Evolutionary conservation across 2,329 filamentous ascomycete species (phyloP), one percentile per base, ranked within the genome.

Genomic region (Macrophomina tecta): DNA sequence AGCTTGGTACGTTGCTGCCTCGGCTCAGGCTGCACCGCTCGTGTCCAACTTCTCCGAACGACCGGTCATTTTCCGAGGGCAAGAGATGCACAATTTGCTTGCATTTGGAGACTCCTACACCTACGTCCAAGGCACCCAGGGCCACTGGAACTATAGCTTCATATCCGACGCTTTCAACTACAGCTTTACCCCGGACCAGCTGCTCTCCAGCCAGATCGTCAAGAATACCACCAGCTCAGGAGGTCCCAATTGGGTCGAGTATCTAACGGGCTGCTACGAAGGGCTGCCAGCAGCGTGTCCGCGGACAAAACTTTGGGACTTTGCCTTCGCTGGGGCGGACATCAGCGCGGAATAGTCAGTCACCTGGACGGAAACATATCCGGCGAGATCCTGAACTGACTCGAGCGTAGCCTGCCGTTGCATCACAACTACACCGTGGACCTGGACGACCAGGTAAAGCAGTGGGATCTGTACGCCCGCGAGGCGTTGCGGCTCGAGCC

Each of bases 221-320:
- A 84, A 86, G 49, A 85, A 86, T 46, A 80, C 83, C 69, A 82
- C 79, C 2, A 76, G 75, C n/a, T 84, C 83, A 0, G 85, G 83
- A 1, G 84, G 85, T 0, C 82, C 84, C 0, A 85, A 87, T 65
- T 87, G 84, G 84, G 79, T 85, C 5, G 83, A 87, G 70, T 83
- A 80, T 65, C 75, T 87, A 28, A 87, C 85, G 6, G 73, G 75
- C 1, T 87, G 85, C 70, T 48, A 48, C 11, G 63, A 65, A 28
- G 84, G 82, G n/a, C 60, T 82, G 8, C 84, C 83, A 2, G 72
- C 73, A 32, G 74, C 75, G 23, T 86, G 85, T 70, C 9, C 63
- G 1, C 69, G 77, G 9, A 77, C 75, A 11, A 82, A 86, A 63
- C 77, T 87, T 0, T 87, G 85, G 85, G 81, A 86, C 66, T 87